Conservation (phyloP, 83 land plant genomes). For the Diphasiastrum complanatum region DNA sequence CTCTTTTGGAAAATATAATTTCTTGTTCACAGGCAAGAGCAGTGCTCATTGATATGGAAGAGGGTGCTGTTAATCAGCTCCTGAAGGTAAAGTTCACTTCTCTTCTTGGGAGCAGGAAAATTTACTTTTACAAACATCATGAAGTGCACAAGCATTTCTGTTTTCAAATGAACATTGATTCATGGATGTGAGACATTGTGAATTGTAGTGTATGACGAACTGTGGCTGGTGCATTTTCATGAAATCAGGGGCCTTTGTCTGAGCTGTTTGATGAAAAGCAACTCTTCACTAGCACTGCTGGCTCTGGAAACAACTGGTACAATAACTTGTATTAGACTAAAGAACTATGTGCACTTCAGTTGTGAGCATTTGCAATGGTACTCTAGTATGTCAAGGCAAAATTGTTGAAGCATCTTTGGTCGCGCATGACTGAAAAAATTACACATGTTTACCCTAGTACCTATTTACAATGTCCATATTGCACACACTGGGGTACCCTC, state of each 20-base stretch:
- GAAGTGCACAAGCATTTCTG: too few relatives aligned
- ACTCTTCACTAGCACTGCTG: constrained; percentile 27
- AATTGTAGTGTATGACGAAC: neutral
- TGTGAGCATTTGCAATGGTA: neutral
- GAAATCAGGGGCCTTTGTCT: constrained; percentile 26
- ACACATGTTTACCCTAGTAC: too few relatives aligned
- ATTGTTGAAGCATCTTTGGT: too few relatives aligned
- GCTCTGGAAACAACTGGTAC: constrained; percentile 42
- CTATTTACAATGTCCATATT: too few relatives aligned
- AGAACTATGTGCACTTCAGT: neutral
- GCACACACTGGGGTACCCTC: too few relatives aligned
- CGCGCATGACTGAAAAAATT: too few relatives aligned
- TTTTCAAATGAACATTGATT: neutral
- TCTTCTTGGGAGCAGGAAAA: too few relatives aligned
- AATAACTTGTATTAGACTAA: neutral
- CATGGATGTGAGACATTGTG: neutral
- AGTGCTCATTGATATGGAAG: constrained; percentile 40
- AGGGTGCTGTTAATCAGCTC: constrained; percentile 35
- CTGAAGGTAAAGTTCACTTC: constrained; percentile 19
- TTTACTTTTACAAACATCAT: too few relatives aligned
- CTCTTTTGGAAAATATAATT: too few relatives aligned
- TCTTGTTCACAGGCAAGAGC: constrained; percentile 30
- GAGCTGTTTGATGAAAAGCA: constrained; percentile 34
- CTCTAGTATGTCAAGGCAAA: neutral
- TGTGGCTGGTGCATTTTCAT: neutral